Base-by-base conservation (phyloP, 2,329 filamentous ascomycete genomes). In the Cordyceps sp. region DNA sequence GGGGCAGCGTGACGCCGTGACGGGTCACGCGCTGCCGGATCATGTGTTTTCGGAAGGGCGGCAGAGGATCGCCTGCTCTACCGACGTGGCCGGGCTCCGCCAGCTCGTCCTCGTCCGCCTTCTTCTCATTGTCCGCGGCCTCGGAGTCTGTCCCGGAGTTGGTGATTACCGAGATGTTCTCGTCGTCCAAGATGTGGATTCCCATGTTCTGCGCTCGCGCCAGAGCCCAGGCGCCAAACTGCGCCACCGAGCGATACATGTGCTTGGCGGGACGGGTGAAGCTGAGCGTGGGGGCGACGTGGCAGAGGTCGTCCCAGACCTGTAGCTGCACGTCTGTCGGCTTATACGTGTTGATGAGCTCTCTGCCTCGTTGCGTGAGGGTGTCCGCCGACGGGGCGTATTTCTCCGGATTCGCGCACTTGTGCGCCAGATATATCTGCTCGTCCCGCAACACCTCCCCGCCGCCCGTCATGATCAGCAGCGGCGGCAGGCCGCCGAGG, bases 201-300 rank as follows among this genome's bases (percentile, higher is more conserved):
- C 73, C 71, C 1, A 68, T 71, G 37, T 83, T 68, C 47, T 94
- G 86, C 0, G 85, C 84, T 40, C 78, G 66, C 1, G 86, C 83
- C 16, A 94, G 64, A 0, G 80, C 79, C 86, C 86, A 96, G 0
- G 86, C 84, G 3, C 85, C 80, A 46, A 98, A 96, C 43, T 94
- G 88, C 0, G 90, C 81, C 32, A 94, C 74, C 2, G 83, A 82
- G 30, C 88, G 72, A 50, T 84, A 96, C 85, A 96, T 94, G 56
- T 80, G 81, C 52, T 96, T 96, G 29, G 88, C 90, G 1, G 90
- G 90, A n/a, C 78, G 70, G 0, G 88, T 96, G 51, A 93, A 96
- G 45, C 83, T 93, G n/a, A 96, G 64, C 0, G 86, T 94, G 1
- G 88, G 83, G 1, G 79, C 77, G 6, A 93, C 86, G 48, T 96